Percentiles rank a stretch among this genome's conserved stretches.
Conservation (phyloP, 2,329 filamentous ascomycete genomes). For the Lecanoromycetidae sp. region DNA sequence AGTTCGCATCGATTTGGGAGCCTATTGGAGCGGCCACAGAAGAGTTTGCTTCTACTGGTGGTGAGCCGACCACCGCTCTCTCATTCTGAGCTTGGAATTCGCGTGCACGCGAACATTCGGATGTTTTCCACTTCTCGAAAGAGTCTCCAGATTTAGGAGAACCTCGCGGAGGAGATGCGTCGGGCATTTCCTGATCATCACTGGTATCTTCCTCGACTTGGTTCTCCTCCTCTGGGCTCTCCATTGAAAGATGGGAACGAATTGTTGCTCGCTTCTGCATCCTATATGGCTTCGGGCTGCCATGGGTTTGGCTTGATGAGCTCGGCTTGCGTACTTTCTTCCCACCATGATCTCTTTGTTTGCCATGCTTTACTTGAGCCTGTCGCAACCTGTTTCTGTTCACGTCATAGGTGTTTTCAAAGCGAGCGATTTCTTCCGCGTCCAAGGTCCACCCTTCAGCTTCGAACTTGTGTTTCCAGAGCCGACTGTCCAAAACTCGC, state of each 20-base stretch:
- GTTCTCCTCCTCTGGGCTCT: constrained; percentile 25
- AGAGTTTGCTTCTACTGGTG: too few species aligned
- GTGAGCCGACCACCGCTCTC: too few species aligned
- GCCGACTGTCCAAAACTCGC: constrained; percentile 65
- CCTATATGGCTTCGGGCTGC: background rate
- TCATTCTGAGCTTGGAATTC: too few species aligned
- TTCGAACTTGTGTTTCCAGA: constrained; percentile 77
- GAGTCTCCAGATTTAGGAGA: background rate
- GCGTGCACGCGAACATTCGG: background rate
- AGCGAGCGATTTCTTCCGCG: constrained; percentile 50
- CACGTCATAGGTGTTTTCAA: constrained; percentile 36
- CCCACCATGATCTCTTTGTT: constrained; percentile 29
- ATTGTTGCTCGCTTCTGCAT: background rate
- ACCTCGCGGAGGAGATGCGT: constrained; percentile 20
- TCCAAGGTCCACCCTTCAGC: constrained; percentile 77
- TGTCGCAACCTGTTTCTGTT: constrained; percentile 30
- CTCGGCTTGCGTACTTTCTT: background rate
- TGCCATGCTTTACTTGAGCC: constrained; percentile 32
- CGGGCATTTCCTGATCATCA: constrained; percentile 29
- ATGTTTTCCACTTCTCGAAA: background rate
- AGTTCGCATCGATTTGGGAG: background rate
- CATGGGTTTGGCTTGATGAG: background rate
- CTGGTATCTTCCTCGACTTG: constrained; percentile 26
- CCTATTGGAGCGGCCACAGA: background rate
- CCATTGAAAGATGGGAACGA: background rate